phyloP scores from a whole-genome alignment of 441 rosid genomes.

The Arabidopsis lyrata region DNA sequence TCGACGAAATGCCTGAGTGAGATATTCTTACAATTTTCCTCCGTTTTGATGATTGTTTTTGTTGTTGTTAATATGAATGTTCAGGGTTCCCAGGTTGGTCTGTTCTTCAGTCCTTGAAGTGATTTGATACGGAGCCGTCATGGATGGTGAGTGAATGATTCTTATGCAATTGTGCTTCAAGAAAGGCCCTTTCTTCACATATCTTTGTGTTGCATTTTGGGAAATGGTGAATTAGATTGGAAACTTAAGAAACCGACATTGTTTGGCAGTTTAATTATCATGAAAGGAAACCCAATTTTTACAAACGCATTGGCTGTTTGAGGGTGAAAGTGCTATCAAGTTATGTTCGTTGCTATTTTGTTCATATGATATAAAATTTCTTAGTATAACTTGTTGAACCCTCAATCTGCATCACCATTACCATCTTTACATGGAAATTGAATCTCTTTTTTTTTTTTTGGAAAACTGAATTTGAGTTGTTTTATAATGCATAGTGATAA shows the following conservation, averaged over 20 bases:
- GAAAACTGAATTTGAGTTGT: conserved; percentile 1
- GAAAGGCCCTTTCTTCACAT: not conserved
- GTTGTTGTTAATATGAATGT: not conserved
- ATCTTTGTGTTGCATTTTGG: too few species aligned
- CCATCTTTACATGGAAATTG: not conserved
- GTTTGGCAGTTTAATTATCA: not conserved
- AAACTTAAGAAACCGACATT: not conserved
- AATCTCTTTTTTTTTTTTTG: not conserved
- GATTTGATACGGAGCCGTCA: conserved; percentile 48
- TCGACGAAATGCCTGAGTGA: conserved; percentile 48
- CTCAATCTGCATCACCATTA: not conserved
- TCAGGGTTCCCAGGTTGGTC: conserved; percentile 39
- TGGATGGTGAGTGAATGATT: conserved; percentile 71
- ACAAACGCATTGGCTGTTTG: not conserved
- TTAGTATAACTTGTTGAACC: not conserved
- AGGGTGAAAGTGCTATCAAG: not conserved
- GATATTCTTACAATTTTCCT: not conserved
- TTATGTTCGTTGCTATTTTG: not conserved
- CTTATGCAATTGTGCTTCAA: not conserved
- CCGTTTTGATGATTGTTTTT: conserved; percentile 14
- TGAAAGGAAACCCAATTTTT: not conserved
- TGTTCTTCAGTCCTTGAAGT: conserved; percentile 11
- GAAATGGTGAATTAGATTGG: not conserved
- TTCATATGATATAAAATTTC: not conserved
- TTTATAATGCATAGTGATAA: not conserved